Evolutionary conservation across 306 rosid genomes (phyloP).

Genomic region (Crataegus laevigata): DNA sequence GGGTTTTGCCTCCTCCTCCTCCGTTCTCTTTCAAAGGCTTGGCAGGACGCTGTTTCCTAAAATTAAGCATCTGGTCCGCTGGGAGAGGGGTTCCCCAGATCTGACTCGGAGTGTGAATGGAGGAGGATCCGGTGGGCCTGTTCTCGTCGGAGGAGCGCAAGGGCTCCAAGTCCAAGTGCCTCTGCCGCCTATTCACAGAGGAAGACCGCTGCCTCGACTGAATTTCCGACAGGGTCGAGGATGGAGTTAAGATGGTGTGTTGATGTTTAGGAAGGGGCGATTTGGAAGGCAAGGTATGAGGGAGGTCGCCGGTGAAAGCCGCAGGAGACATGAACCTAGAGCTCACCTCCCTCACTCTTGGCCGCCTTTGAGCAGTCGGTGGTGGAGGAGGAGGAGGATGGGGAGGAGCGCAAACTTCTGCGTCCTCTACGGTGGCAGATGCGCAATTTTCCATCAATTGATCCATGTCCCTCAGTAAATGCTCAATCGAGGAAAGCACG

Average conservation of each 20-base stretch:
- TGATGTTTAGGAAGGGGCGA: slow-evolving; percentile 23
- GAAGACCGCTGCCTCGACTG: slow-evolving; percentile 26
- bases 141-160: slow-evolving; percentile 38
- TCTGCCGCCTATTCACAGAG: slow-evolving; percentile 31
- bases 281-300: slow-evolving; percentile 9
- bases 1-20: slow-evolving; percentile 15
- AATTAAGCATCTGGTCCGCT: slow-evolving; percentile 11
- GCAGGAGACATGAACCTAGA: slow-evolving; percentile 76
- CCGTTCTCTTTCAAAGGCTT: slow-evolving; percentile 54
- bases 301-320: slow-evolving; percentile 8
- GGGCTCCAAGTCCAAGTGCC: slow-evolving; percentile 42
- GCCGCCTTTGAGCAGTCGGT: slow-evolving; percentile 42
- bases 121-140: slow-evolving; percentile 16
- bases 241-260: background rate
- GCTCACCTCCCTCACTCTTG: slow-evolving; percentile 83
- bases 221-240: background rate
- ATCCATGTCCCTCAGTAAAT: slow-evolving; percentile 3
- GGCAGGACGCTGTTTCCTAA: slow-evolving; percentile 32
- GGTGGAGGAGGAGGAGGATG: slow-evolving; percentile 37
- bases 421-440: slow-evolving; percentile 5
- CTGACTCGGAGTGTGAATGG: slow-evolving; percentile 11
- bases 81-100: slow-evolving; percentile 43
- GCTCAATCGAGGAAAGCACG: background rate
- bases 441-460: slow-evolving; percentile 5
- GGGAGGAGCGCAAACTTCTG: background rate